These are phyloP conservation scores for Zasmidium angulare DNA, from an alignment of 2,329 filamentous ascomycete genomes.

Conservation along the genomic window DNA sequence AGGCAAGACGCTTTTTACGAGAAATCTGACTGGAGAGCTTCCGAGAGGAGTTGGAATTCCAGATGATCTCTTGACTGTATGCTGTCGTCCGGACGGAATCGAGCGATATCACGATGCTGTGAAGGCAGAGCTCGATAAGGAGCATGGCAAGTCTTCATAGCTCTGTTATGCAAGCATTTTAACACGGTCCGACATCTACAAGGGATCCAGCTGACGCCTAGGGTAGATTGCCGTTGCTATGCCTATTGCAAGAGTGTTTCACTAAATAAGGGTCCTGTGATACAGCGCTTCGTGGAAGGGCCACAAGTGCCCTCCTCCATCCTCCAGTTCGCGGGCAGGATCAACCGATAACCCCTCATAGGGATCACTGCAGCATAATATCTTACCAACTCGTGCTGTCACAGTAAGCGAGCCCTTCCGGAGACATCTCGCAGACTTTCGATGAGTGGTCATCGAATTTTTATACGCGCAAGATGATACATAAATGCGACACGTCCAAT, in stretches of 20 bases:
- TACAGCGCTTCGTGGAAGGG: no score
- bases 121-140: slow-evolving; percentile 13
- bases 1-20: slow-evolving; percentile 14
- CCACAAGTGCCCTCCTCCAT: no score
- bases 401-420: neutral
- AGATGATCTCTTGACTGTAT: slow-evolving; percentile 14
- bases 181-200: no score
- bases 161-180: neutral
- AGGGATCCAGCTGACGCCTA: no score
- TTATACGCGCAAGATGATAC: no score
- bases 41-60: slow-evolving; percentile 11
- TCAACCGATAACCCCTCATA: neutral
- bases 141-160: slow-evolving; percentile 2
- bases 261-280: no score
- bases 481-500: neutral
- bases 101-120: slow-evolving; percentile 19
- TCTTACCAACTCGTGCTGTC: neutral
- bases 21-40: slow-evolving; percentile 16
- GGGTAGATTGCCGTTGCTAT: no score
- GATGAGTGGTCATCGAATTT: no score
- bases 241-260: no score
- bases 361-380: neutral
- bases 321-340: no score
- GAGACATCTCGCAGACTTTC: neutral
- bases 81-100: slow-evolving; percentile 13